phyloP scores from a whole-genome alignment of 2,329 filamentous ascomycete species.

The Allantophomopsis cytisporea region DNA sequence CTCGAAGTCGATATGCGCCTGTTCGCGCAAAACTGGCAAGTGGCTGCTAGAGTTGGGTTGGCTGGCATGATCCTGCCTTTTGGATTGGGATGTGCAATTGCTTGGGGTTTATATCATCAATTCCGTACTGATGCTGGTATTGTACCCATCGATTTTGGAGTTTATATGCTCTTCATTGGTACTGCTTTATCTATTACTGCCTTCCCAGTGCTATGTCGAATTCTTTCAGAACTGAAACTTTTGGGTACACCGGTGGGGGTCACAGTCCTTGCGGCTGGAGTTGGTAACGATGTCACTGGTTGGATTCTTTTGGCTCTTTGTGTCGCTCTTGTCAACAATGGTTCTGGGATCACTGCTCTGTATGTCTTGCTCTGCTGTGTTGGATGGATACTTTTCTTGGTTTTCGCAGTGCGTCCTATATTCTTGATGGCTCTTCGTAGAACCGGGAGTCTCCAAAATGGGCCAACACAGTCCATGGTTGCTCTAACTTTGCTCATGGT shows the following conservation, averaged over 20 bases:
- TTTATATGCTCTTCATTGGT: conserved; percentile 70
- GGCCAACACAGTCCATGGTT: conserved; percentile 75
- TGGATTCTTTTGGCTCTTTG: conserved; percentile 92
- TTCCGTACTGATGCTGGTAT: conserved; percentile 38
- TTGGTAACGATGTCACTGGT: conserved; percentile 82
- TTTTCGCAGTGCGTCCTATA: conserved; percentile 56
- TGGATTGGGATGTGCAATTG: conserved; percentile 65
- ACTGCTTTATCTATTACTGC: conserved; percentile 88
- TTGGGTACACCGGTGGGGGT: conserved; percentile 74
- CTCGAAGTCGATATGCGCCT: conserved; percentile 75
- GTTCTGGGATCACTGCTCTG: conserved; percentile 67
- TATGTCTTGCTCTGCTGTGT: conserved; percentile 68
- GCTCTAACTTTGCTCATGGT: conserved; percentile 70
- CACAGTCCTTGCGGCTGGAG: conserved; percentile 79
- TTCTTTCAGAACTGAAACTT: conserved; percentile 80
- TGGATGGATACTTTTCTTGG: conserved; percentile 65
- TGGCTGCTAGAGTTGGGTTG: conserved; percentile 64
- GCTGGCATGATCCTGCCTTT: conserved; percentile 76
- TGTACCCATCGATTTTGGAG: conserved; percentile 44
- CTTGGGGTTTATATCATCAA: conserved; percentile 66
- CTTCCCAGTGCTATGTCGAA: conserved; percentile 85
- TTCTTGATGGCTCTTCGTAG: conserved; percentile 64
- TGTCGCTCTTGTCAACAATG: conserved; percentile 83
- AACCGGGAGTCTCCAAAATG: conserved; percentile 71
- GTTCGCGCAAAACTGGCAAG: conserved; percentile 66